Evolutionary conservation across 768 basidiomycete genomes (phyloP).

Genomic region (Rhodosporidiobolus sp.): DNA sequence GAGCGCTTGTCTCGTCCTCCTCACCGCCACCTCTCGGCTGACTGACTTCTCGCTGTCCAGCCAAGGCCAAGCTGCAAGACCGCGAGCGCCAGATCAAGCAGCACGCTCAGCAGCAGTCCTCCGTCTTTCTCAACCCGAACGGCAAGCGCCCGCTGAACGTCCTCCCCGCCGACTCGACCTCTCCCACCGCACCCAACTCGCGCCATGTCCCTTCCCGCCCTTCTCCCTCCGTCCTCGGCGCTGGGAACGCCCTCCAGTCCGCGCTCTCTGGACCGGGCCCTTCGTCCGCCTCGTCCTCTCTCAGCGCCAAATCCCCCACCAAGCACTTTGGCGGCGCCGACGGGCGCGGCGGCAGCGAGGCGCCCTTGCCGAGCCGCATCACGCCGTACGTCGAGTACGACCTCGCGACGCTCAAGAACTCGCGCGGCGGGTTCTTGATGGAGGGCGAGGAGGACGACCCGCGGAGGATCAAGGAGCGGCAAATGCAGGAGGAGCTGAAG

Average conservation of each 20-base stretch:
- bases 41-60: slow-evolving; percentile 19
- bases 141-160: slow-evolving; percentile 69
- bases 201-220: slow-evolving; percentile 26
- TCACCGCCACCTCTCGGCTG: not conserved
- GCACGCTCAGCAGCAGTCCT: slow-evolving; percentile 4
- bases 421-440: slow-evolving; percentile 89
- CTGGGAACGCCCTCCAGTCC: slow-evolving; percentile 12
- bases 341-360: slow-evolving; percentile 14
- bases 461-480: slow-evolving; percentile 74
- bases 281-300: slow-evolving; percentile 38
- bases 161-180: slow-evolving; percentile 59
- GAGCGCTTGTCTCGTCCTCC: not conserved
- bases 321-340: slow-evolving; percentile 34
- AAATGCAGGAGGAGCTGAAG: slow-evolving; percentile 68
- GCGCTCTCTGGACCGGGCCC: slow-evolving; percentile 48
- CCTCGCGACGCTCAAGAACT: slow-evolving; percentile 91
- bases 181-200: slow-evolving; percentile 56
- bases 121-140: slow-evolving; percentile 51
- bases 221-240: not conserved
- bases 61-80: slow-evolving; percentile 41
- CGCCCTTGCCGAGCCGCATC: slow-evolving; percentile 49
- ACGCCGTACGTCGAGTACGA: slow-evolving; percentile 98
- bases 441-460: slow-evolving; percentile 76
- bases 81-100: slow-evolving; percentile 19
- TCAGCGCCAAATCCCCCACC: slow-evolving; percentile 8